Conservation (phyloP, 1,139 yeast genomes). For the Sugiyamaella castrensis region DNA sequence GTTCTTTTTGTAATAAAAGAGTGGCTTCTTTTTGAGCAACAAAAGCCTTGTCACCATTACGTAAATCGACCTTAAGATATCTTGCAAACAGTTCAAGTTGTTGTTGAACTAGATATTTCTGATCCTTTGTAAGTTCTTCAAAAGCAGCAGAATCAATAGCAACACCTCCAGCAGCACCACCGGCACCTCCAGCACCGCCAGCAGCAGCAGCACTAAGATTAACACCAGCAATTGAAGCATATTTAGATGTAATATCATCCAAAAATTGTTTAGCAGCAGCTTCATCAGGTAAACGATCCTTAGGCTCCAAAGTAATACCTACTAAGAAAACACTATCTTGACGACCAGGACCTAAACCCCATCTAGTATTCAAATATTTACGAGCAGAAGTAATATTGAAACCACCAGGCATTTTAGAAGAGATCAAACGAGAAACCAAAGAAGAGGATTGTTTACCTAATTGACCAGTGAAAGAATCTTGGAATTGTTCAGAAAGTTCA, state of each 20-base stretch:
- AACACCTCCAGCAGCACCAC: slow-evolving; percentile 72
- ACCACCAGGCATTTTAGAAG: slow-evolving; percentile 99
- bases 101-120: slow-evolving; percentile 84
- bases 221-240: slow-evolving; percentile 79
- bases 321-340: slow-evolving; percentile 84
- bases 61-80: slow-evolving; percentile 87
- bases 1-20: slow-evolving; percentile 76
- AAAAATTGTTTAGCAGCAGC: slow-evolving; percentile 86
- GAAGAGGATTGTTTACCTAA: slow-evolving; percentile 93
- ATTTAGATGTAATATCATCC: slow-evolving; percentile 77
- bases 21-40: slow-evolving; percentile 88
- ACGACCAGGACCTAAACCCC: slow-evolving; percentile 91
- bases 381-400: slow-evolving; percentile 88
- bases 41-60: slow-evolving; percentile 83
- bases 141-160: slow-evolving; percentile 94
- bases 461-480: slow-evolving; percentile 81
- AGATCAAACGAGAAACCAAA: slow-evolving; percentile 82
- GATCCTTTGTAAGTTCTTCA: slow-evolving; percentile 90
- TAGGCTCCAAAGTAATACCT: slow-evolving; percentile 88
- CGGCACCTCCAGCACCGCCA: slow-evolving; percentile 54
- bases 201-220: slow-evolving; percentile 67
- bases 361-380: slow-evolving; percentile 83
- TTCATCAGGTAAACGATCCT: slow-evolving; percentile 80
- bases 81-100: slow-evolving; percentile 94
- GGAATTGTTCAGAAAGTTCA: slow-evolving; percentile 93